phyloP scores from a whole-genome alignment of 441 rosid species.

The Codiaeum variegatum region DNA sequence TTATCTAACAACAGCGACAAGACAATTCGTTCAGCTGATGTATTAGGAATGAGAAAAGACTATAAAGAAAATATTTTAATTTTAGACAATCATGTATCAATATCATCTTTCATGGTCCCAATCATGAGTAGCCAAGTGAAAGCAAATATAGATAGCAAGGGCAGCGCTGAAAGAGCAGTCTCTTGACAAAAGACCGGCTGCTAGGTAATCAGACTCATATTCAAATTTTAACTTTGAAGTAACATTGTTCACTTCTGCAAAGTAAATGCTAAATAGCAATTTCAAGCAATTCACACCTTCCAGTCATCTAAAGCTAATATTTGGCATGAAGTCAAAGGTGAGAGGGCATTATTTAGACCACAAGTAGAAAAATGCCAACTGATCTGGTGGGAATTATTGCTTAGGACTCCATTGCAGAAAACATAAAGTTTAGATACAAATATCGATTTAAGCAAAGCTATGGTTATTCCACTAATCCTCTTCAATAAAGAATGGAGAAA shows the following conservation, averaged over 20 bases:
- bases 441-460: neutral
- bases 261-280: neutral
- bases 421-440: neutral
- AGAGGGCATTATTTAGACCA: neutral
- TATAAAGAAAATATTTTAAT: neutral
- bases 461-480: neutral
- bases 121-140: neutral
- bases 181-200: neutral
- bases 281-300: neutral
- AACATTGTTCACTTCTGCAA: neutral
- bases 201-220: neutral
- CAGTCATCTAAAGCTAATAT: neutral
- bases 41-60: neutral
- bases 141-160: neutral
- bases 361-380: neutral
- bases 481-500: neutral
- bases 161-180: neutral
- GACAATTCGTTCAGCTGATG: neutral
- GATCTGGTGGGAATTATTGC: no score
- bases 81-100: neutral
- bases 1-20: constrained; percentile 5
- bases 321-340: neutral
- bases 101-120: neutral
- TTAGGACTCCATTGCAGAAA: neutral
- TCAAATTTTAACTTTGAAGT: neutral